These are phyloP conservation scores for Aspergillus ustus DNA, from an alignment of 2,329 filamentous ascomycete species.

Conservation along the genomic window DNA sequence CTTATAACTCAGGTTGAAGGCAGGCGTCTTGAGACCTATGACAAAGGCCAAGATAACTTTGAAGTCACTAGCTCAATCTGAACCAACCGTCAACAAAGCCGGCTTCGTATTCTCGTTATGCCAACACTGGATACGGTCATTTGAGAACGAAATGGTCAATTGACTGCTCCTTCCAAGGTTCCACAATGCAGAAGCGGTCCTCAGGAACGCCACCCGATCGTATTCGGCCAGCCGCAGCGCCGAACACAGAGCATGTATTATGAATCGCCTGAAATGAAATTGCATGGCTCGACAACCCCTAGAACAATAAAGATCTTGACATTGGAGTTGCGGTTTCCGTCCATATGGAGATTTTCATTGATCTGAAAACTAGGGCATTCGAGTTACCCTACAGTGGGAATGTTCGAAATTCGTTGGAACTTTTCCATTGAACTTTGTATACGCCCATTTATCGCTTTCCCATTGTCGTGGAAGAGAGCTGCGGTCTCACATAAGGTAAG, in stretches of 20 bases:
- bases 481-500: no score
- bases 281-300: not conserved
- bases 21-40: conserved; percentile 6
- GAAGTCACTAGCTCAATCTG: not conserved
- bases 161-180: not conserved
- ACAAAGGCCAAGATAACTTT: not conserved
- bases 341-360: not conserved
- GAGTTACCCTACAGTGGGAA: not conserved
- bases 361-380: not conserved
- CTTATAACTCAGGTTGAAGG: not conserved
- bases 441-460: no score
- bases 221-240: not conserved
- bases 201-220: not conserved
- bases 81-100: not conserved
- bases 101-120: not conserved
- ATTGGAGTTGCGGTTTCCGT: not conserved
- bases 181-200: not conserved
- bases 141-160: not conserved
- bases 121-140: not conserved
- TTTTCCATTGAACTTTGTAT: not conserved
- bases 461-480: no score
- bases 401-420: not conserved
- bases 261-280: not conserved
- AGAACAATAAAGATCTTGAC: not conserved
- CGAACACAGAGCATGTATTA: not conserved